phyloP scores from a whole-genome alignment of 768 basidiomycete genomes.

The Xerocomus potaroensis region DNA sequence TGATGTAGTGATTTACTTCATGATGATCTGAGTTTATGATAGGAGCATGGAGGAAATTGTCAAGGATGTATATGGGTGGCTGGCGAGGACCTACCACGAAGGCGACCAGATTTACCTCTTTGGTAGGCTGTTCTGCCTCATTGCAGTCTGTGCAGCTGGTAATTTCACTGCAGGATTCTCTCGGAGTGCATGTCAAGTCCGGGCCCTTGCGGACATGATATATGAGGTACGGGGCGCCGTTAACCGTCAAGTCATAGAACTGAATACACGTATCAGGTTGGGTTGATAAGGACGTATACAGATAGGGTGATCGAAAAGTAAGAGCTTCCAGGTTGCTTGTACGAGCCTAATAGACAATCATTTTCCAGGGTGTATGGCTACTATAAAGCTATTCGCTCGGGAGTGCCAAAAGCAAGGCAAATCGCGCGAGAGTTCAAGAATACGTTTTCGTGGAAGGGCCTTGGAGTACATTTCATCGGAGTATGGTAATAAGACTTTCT shows the following conservation, averaged over 20 bases:
- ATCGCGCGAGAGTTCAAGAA: no score
- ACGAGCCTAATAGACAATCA: no score
- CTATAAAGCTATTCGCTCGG: no score
- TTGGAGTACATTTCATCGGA: no score
- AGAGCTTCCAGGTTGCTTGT: no score
- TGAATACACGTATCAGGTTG: conserved; percentile 33
- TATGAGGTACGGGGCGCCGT: conserved; percentile 32
- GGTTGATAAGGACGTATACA: no score
- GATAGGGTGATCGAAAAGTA: no score
- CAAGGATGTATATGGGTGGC: conserved; percentile 32
- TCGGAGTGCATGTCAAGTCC: conserved; percentile 45
- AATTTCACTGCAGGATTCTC: conserved; percentile 35
- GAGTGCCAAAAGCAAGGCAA: no score
- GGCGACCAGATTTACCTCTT: conserved; percentile 36
- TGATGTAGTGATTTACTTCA: background rate
- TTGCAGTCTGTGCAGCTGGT: background rate
- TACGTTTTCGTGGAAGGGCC: no score
- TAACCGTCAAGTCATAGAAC: background rate
- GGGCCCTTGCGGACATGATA: conserved; percentile 43
- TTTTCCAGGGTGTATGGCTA: no score
- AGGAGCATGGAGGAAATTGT: conserved; percentile 37
- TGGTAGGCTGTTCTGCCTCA: conserved; percentile 15
- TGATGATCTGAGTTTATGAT: background rate
- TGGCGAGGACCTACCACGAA: conserved; percentile 26
- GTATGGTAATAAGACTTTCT: no score